Percentiles rank a stretch among this genome's conserved stretches.
Evolutionary conservation across 176 grass and related monocot genomes (phyloP).

Genomic region (Carex myosuroides): DNA sequence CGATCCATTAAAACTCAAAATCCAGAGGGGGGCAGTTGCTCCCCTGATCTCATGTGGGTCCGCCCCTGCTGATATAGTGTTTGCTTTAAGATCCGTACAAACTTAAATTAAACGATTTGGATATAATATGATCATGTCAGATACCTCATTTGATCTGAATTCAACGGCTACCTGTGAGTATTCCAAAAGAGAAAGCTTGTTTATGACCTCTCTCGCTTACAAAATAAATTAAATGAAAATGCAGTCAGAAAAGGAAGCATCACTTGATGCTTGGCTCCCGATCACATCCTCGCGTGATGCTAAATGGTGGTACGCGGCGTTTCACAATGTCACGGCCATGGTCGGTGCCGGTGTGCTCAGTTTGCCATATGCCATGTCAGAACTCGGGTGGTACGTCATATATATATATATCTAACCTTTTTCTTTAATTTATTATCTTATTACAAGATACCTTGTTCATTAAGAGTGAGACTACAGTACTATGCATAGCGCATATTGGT

Average conservation of each 20-base stretch:
- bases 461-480: not conserved
- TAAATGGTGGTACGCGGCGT: conserved; percentile 93
- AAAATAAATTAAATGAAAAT: not conserved
- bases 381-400: conserved; percentile 62
- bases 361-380: conserved; percentile 73
- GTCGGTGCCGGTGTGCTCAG: conserved; percentile 86
- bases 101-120: too few species aligned
- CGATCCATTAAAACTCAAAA: too few species aligned
- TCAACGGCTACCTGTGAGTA: too few species aligned
- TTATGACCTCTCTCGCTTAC: not conserved
- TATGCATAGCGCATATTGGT: too few species aligned
- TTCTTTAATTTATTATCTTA: not conserved
- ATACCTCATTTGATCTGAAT: too few species aligned
- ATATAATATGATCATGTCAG: too few species aligned
- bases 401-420: not conserved
- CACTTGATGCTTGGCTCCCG: conserved; percentile 64
- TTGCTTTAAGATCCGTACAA: too few species aligned
- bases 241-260: conserved; percentile 32
- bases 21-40: too few species aligned
- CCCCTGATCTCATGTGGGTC: too few species aligned
- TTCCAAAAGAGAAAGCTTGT: not conserved
- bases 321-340: conserved; percentile 99
- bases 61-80: too few species aligned
- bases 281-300: conserved; percentile 81
- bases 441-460: not conserved